Conservation (phyloP, 2,329 filamentous ascomycete species). For the Aspergillus arachidicola region DNA sequence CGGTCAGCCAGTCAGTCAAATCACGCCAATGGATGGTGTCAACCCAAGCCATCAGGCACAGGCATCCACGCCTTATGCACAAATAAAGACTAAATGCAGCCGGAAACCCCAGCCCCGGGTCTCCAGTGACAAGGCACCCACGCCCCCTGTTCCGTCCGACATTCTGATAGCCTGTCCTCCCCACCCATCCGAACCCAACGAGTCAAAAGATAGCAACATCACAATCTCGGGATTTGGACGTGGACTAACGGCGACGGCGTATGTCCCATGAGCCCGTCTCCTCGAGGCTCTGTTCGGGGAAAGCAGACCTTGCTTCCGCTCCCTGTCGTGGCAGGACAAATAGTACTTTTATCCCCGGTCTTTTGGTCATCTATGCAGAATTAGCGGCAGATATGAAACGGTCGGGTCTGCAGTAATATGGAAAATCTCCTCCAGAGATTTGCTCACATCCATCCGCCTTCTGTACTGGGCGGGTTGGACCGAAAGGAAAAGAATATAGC, state of each 20-base stretch:
- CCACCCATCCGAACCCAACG: not conserved
- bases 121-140: not conserved
- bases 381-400: constrained; percentile 5
- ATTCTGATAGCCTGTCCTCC: not conserved
- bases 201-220: not conserved
- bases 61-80: not conserved
- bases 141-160: not conserved
- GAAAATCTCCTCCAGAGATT: not conserved
- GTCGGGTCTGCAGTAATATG: not conserved
- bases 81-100: not conserved
- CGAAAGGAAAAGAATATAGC: not conserved
- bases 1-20: not conserved
- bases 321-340: not conserved
- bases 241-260: not conserved
- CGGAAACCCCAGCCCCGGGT: not conserved
- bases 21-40: not conserved
- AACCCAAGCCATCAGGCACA: not conserved
- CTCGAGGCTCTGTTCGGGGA: constrained; percentile 3
- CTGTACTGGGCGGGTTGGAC: not conserved
- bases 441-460: not conserved
- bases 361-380: not conserved
- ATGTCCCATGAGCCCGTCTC: not conserved
- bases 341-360: not conserved
- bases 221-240: not conserved
- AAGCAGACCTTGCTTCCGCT: not conserved